A percentile compares a stretch with the other conserved stretches of the same genome.
Evolutionary conservation across 305 asterid species (phyloP).

Genomic region (Coffea humblotiana): DNA sequence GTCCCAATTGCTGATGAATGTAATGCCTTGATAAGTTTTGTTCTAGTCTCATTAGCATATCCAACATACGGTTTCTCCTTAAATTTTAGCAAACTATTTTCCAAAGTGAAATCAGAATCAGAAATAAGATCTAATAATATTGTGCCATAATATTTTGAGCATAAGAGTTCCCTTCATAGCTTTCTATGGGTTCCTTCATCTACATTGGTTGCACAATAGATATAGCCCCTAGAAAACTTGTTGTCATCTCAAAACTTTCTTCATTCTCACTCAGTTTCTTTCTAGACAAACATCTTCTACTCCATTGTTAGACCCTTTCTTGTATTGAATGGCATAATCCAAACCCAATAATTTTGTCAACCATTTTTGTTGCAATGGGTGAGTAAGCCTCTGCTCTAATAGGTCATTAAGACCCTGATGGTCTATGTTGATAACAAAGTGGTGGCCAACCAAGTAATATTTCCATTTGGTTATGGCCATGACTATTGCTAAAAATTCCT

Average conservation of each 20-base stretch:
- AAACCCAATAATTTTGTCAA: neutral
- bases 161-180: too few relatives aligned
- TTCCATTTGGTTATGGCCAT: neutral
- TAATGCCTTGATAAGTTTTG: too few relatives aligned
- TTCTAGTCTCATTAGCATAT: too few relatives aligned
- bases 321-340: neutral
- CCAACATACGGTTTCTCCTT: too few relatives aligned
- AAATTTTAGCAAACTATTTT: too few relatives aligned
- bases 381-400: neutral
- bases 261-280: neutral
- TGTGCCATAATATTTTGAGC: too few relatives aligned
- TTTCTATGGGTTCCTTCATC: neutral
- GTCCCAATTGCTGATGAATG: too few relatives aligned
- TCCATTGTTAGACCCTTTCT: neutral
- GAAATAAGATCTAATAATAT: too few relatives aligned
- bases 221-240: too few relatives aligned
- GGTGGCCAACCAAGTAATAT: neutral
- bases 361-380: neutral
- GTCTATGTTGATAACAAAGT: neutral
- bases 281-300: neutral
- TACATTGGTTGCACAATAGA: neutral
- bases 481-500: neutral
- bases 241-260: too few relatives aligned
- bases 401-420: neutral
- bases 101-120: too few relatives aligned